These are phyloP conservation scores for Daedaleopsis sinensis DNA, from an alignment of 768 basidiomycete species.

Conservation along the genomic window DNA sequence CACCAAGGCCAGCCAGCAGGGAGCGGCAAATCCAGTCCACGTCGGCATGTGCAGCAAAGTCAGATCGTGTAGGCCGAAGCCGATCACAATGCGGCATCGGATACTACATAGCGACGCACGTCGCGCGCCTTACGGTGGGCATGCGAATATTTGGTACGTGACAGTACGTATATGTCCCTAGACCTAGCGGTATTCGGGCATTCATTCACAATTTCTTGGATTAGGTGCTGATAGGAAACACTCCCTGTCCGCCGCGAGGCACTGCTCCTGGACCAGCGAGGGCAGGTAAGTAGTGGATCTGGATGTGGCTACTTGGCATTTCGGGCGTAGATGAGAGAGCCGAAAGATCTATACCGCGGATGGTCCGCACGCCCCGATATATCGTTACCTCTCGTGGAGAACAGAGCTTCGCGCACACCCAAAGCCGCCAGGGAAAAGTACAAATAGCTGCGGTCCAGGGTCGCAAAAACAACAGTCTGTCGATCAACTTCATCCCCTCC, in stretches of 20 bases:
- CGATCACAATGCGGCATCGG: conserved; percentile 12
- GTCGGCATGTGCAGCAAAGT: background rate
- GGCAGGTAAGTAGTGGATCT: background rate
- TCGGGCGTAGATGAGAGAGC: background rate
- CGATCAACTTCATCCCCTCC: background rate
- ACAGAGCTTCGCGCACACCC: background rate
- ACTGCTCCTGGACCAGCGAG: background rate
- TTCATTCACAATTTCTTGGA: background rate
- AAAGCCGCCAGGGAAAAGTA: conserved; percentile 1
- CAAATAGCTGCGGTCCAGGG: conserved; percentile 3
- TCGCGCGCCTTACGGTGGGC: background rate
- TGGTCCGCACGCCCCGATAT: background rate
- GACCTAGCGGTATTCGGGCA: background rate
- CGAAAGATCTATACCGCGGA: conserved; percentile 2
- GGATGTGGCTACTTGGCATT: background rate
- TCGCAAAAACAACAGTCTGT: background rate
- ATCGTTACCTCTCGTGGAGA: background rate
- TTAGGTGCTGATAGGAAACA: background rate
- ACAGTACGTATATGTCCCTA: background rate
- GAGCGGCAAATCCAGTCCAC: background rate
- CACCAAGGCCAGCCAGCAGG: background rate
- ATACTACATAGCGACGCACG: background rate
- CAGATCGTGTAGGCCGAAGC: background rate
- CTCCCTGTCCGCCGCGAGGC: background rate
- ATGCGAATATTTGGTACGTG: background rate